These are phyloP conservation scores for Gymnopilus junonius DNA, from an alignment of 768 basidiomycete species.

Conservation along the genomic window DNA sequence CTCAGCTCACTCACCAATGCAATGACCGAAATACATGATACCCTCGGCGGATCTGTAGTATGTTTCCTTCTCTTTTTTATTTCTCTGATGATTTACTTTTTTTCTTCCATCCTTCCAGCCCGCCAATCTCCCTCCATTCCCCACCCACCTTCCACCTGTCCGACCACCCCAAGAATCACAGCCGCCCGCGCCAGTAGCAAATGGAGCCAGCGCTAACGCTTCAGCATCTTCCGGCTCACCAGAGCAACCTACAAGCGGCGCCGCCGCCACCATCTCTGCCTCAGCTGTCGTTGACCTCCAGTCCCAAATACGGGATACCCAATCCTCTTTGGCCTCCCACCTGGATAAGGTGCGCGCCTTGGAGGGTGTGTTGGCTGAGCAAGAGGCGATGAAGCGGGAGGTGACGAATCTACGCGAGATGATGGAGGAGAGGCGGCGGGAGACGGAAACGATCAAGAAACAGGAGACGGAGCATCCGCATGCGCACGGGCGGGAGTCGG, in stretches of 20 bases:
- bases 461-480: neutral
- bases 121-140: slow-evolving; percentile 63
- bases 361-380: slow-evolving; percentile 81
- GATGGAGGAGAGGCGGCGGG: slow-evolving; percentile 38
- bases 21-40: slow-evolving; percentile 93
- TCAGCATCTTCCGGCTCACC: neutral
- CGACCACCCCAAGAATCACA: slow-evolving; percentile 43
- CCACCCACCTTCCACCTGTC: slow-evolving; percentile 68
- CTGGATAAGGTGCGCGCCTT: slow-evolving; percentile 83
- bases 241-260: slow-evolving; percentile 6
- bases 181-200: slow-evolving; percentile 22
- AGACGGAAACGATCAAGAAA: slow-evolving; percentile 1
- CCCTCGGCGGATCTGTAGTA: slow-evolving; percentile 82
- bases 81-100: slow-evolving; percentile 1
- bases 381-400: slow-evolving; percentile 82
- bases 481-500: slow-evolving; percentile 34
- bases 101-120: slow-evolving; percentile 54
- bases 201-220: slow-evolving; percentile 15
- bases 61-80: slow-evolving; percentile 26
- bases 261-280: slow-evolving; percentile 29
- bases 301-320: slow-evolving; percentile 83
- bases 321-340: slow-evolving; percentile 73
- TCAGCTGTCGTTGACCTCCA: slow-evolving; percentile 66
- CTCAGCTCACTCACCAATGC: slow-evolving; percentile 74
- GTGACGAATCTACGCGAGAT: slow-evolving; percentile 72